Percentiles rank a stretch among this genome's conserved stretches.
Conservation (phyloP, 2,329 filamentous ascomycete genomes). For the Phyllachora maydis region DNA sequence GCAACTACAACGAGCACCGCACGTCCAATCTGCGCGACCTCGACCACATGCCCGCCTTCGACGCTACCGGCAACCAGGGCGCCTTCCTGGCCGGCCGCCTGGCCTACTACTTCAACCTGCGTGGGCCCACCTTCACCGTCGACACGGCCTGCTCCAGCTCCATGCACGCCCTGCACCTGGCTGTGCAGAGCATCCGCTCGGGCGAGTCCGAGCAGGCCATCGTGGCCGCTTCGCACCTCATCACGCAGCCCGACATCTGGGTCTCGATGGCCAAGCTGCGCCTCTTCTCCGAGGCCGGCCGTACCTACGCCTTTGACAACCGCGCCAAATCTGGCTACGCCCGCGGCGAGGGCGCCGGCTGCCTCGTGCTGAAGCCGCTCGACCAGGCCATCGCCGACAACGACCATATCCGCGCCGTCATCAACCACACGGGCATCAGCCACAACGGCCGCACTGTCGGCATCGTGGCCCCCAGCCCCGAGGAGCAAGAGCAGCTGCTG, state of each 20-base stretch:
- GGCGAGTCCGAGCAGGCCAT: slow-evolving; percentile 8
- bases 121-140: slow-evolving; percentile 6
- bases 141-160: slow-evolving; percentile 9
- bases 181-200: slow-evolving; percentile 7
- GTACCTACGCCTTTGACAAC: slow-evolving; percentile 7
- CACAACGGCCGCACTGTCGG: slow-evolving; percentile 8
- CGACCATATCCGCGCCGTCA: slow-evolving; percentile 7
- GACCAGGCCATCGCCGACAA: slow-evolving; percentile 5
- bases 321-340: slow-evolving; percentile 8
- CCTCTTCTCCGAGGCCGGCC: slow-evolving; percentile 7
- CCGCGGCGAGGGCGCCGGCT: slow-evolving; percentile 6
- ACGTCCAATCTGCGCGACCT: slow-evolving; percentile 6
- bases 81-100: slow-evolving; percentile 7
- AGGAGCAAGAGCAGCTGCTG: slow-evolving; percentile 6
- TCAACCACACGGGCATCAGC: slow-evolving; percentile 6
- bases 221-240: slow-evolving; percentile 6
- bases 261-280: slow-evolving; percentile 9
- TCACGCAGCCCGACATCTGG: slow-evolving; percentile 8
- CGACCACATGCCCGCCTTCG: slow-evolving; percentile 6
- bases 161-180: slow-evolving; percentile 7
- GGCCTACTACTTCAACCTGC: slow-evolving; percentile 8
- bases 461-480: slow-evolving; percentile 6
- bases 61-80: slow-evolving; percentile 7
- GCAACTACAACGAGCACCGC: slow-evolving; percentile 7
- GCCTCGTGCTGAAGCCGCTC: slow-evolving; percentile 6